These are phyloP conservation scores for Wickerhamomyces ciferrii DNA, from an alignment of 805 yeast species.

Conservation along the genomic window DNA sequence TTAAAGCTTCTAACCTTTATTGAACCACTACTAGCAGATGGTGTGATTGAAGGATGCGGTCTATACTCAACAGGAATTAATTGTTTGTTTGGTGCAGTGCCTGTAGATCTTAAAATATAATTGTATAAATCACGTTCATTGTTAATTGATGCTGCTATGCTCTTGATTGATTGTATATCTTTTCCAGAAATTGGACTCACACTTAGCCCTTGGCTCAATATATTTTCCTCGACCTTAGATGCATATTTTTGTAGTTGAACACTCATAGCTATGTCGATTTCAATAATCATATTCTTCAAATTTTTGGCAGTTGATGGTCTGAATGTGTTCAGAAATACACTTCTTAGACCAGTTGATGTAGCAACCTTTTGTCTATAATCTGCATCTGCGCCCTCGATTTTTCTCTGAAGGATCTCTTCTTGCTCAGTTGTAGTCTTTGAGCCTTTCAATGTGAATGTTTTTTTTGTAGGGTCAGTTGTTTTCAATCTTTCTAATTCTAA, in stretches of 20 bases:
- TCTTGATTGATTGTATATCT: constrained; percentile 61
- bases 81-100: constrained; percentile 30
- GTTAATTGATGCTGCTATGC: constrained; percentile 71
- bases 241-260: constrained; percentile 87
- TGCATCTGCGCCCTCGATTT: constrained; percentile 78
- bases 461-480: constrained; percentile 77
- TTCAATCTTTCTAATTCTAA: constrained; percentile 82
- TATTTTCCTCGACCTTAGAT: constrained; percentile 77
- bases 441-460: constrained; percentile 75
- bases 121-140: constrained; percentile 79
- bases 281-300: constrained; percentile 73
- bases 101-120: constrained; percentile 48
- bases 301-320: constrained; percentile 74
- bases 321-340: constrained; percentile 62
- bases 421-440: constrained; percentile 74
- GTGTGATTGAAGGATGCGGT: constrained; percentile 59
- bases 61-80: constrained; percentile 66
- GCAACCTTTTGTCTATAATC: constrained; percentile 81
- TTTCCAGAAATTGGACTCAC: constrained; percentile 64
- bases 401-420: constrained; percentile 81
- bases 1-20: background rate
- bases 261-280: constrained; percentile 84
- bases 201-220: constrained; percentile 80
- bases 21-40: constrained; percentile 13
- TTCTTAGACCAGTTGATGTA: constrained; percentile 65